Evolutionary conservation across 2,329 filamentous ascomycete genomes (phyloP).

Genomic region (Cryphonectria naterciae): DNA sequence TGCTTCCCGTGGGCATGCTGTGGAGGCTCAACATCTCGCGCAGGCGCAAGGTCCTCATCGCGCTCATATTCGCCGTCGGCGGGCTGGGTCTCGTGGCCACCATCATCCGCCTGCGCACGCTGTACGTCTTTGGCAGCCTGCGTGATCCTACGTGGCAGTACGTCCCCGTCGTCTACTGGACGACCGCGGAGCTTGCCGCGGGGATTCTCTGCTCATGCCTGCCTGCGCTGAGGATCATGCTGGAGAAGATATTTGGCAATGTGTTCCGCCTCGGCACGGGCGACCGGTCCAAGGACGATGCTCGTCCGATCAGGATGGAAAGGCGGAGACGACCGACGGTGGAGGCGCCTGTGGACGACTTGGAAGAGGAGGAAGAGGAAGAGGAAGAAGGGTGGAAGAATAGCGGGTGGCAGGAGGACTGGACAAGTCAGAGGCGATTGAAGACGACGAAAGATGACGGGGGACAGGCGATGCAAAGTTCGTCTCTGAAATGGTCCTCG

Average conservation of each 20-base stretch:
- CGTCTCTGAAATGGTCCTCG: background rate
- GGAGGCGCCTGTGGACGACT: background rate
- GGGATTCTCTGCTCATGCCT: constrained; percentile 28
- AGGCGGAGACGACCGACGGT: constrained; percentile 8
- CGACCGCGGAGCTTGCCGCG: constrained; percentile 27
- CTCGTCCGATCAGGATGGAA: constrained; percentile 20
- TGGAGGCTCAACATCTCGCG: constrained; percentile 27
- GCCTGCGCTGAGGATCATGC: constrained; percentile 25
- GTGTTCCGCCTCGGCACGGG: constrained; percentile 15
- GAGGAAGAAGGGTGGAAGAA: background rate
- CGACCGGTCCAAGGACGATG: background rate
- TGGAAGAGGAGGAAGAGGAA: background rate
- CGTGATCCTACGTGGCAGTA: constrained; percentile 20
- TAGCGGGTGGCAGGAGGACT: background rate
- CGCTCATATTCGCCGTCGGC: constrained; percentile 27
- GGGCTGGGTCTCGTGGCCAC: constrained; percentile 25
- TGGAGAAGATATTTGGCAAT: constrained; percentile 16
- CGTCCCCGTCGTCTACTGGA: constrained; percentile 26
- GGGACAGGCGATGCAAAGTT: background rate
- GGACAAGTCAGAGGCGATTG: background rate
- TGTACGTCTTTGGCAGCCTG: constrained; percentile 17
- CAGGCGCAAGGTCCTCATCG: constrained; percentile 26
- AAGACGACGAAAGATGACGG: background rate
- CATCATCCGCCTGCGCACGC: constrained; percentile 20
- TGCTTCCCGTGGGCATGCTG: constrained; percentile 26